Conservation (phyloP, 2,329 filamentous ascomycete species). For the Curvularia verruculosa region DNA sequence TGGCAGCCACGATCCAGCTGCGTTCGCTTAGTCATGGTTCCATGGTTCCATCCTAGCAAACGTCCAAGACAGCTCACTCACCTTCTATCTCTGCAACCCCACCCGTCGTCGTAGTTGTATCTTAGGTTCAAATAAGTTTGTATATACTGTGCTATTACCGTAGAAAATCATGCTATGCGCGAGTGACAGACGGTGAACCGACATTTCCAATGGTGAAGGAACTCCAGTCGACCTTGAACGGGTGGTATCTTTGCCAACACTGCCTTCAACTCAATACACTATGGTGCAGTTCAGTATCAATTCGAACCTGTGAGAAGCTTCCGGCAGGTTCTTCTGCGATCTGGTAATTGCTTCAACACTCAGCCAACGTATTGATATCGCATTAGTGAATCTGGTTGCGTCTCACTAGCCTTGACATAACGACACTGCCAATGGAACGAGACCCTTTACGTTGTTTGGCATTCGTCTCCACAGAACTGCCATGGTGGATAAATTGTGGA, state of each 20-base stretch:
- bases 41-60: background rate
- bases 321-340: background rate
- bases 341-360: background rate
- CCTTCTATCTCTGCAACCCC: background rate
- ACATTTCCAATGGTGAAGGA: background rate
- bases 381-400: background rate
- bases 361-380: slow-evolving; percentile 2
- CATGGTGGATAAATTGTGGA: background rate
- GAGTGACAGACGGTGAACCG: background rate
- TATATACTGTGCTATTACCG: too few relatives aligned
- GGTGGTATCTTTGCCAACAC: background rate
- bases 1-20: slow-evolving; percentile 10
- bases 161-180: background rate
- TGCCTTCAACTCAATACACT: background rate
- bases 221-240: background rate
- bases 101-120: background rate
- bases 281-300: background rate
- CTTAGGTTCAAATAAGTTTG: background rate
- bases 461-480: background rate
- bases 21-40: slow-evolving; percentile 12
- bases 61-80: background rate
- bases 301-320: background rate
- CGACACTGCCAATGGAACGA: background rate
- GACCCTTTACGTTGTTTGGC: background rate
- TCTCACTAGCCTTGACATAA: background rate